Evolutionary conservation across 345 rosid species (phyloP), one percentile per base, ranked within the genome.

Genomic region (Psidium guajava): DNA sequence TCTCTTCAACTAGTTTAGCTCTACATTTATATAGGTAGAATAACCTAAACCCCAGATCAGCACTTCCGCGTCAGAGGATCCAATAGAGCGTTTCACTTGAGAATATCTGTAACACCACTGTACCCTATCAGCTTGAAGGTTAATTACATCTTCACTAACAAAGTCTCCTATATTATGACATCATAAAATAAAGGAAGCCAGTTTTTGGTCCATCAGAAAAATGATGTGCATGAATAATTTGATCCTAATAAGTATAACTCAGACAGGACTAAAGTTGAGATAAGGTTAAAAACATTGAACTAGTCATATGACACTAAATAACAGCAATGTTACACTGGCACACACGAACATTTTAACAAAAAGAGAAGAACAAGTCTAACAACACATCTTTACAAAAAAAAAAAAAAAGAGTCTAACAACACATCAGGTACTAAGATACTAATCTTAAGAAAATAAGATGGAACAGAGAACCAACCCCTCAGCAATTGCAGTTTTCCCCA

Each of bases 401-500:
- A n/a, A n/a, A n/a, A n/a, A n/a, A n/a, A n/a, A n/a, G n/a, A 18
- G 25, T 69, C 47, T 18, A 1, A 69, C 24, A 18, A 69, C 3
- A 36, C 13, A 36, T 69, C 77, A 69, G 25, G 77, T 21, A 32
- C 47, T 36, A 18, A 69, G 21, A 32, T 69, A 0, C 77, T 14
- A 75, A 54, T 9, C 51, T 42, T 42, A 59, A 86, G 44, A 82
- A 61, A 75, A 82, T 49, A 61, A 52, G 51, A 51, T 32, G 13
- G 50, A 52, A 54, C 54, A 4, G 24, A 64, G 44, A 52, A 83
- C 92, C 86, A 87, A 95, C 98, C 96, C 98, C 87, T 95, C 96
- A 50, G 94, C 98, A 73, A 93, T 94, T 55, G 98, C 98, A 90
- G 98, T 95, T 93, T 97, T 97, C 55, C 99, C 96, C 44, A 96